A percentile compares a stretch with the other conserved stretches of the same genome.
Evolutionary conservation across 441 rosid genomes (phyloP).

Genomic region (Erysimum cheiri): DNA sequence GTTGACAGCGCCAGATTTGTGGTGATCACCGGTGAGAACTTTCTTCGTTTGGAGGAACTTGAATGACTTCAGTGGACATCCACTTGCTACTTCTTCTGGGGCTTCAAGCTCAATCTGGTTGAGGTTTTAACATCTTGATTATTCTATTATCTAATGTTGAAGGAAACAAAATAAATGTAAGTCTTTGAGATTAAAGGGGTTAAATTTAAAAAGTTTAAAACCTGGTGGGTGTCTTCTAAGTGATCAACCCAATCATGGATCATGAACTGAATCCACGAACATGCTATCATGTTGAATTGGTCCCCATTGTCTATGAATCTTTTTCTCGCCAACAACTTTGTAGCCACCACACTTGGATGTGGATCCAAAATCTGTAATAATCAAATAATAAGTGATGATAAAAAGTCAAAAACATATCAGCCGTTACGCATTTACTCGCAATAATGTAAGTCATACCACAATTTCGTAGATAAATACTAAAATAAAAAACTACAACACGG

Average conservation of each 20-base stretch:
- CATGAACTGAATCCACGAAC: conserved; percentile 85
- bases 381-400: no score
- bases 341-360: conserved; percentile 67
- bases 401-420: not conserved
- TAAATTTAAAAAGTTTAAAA: conserved; percentile 4
- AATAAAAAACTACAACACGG: not conserved
- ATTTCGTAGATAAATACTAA: not conserved
- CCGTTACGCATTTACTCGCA: not conserved
- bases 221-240: conserved; percentile 72
- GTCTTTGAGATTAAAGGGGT: not conserved
- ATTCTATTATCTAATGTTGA: not conserved
- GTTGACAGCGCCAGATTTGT: conserved; percentile 56
- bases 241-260: conserved; percentile 87
- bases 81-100: conserved; percentile 53
- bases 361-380: conserved; percentile 61
- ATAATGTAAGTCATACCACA: not conserved
- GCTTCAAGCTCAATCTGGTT: conserved; percentile 59
- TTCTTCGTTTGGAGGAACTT: conserved; percentile 60
- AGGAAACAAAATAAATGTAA: conserved; percentile 14
- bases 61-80: conserved; percentile 71
- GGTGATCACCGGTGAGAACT: conserved; percentile 47
- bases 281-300: conserved; percentile 76
- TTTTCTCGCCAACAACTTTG: conserved; percentile 62
- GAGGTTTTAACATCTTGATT: not conserved
- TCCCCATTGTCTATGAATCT: conserved; percentile 59